Conservation (phyloP, 306 rosid species). For the Quercus agrifolia region DNA sequence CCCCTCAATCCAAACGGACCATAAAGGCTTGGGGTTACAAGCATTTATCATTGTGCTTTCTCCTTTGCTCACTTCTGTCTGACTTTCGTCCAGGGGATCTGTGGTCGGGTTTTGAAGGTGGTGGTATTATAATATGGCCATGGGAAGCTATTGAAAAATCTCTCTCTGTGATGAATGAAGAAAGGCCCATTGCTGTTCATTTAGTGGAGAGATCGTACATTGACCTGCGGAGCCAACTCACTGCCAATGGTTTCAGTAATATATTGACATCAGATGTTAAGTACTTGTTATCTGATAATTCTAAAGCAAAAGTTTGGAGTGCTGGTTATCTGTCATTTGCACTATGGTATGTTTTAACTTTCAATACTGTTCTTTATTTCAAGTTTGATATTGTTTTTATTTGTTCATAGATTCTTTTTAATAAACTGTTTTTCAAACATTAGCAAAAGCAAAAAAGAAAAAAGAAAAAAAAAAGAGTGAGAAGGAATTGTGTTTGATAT, state of each 20-base stretch:
- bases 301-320: constrained; percentile 86
- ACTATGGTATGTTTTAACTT: constrained; percentile 62
- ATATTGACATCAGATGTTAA: constrained; percentile 68
- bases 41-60: neutral
- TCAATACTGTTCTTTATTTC: neutral
- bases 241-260: constrained; percentile 59
- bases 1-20: too few species aligned
- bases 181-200: constrained; percentile 62
- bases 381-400: neutral
- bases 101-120: constrained; percentile 98
- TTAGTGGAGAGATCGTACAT: constrained; percentile 81
- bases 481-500: neutral
- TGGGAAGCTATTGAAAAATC: constrained; percentile 87
- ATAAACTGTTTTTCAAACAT: neutral
- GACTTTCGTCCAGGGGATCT: constrained; percentile 64
- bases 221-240: constrained; percentile 80
- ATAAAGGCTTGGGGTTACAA: neutral
- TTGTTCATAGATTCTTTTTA: neutral
- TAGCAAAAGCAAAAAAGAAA: neutral
- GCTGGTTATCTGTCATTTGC: constrained; percentile 78
- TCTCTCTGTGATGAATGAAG: constrained; percentile 49
- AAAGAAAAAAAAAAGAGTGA: neutral
- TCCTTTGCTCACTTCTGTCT: neutral
- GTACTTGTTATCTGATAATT: constrained; percentile 64
- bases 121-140: constrained; percentile 82